These are phyloP conservation scores for Mayamaea pseudoterrestris DNA, from an alignment of 108 stramenopile species.

Conservation along the genomic window DNA sequence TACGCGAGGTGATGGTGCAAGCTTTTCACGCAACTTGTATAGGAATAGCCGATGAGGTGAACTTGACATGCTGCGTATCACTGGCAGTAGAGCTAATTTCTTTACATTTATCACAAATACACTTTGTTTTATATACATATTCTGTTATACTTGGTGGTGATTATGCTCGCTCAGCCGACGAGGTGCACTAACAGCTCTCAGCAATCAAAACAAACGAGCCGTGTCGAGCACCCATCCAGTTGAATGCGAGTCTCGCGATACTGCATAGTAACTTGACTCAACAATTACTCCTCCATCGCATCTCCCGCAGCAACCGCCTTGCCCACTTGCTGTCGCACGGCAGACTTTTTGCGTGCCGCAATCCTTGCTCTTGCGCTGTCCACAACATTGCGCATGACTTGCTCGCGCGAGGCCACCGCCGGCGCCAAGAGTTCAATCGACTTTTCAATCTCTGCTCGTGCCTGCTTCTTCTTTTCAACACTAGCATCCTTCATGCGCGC, in stretches of 20 bases:
- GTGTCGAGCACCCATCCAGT: too few relatives aligned
- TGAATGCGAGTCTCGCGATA: too few relatives aligned
- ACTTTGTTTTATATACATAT: too few relatives aligned
- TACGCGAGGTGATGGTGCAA: slow-evolving; percentile 61
- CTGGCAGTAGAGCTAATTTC: too few relatives aligned
- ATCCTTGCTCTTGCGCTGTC: slow-evolving; percentile 67
- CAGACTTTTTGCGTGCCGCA: slow-evolving; percentile 59
- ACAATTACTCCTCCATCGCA: not conserved
- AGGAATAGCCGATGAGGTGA: too few relatives aligned
- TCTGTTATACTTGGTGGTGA: too few relatives aligned
- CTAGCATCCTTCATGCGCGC: slow-evolving; percentile 84
- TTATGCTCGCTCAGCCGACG: too few relatives aligned
- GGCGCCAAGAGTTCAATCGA: slow-evolving; percentile 80
- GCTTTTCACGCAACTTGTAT: slow-evolving; percentile 30
- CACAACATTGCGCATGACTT: slow-evolving; percentile 85
- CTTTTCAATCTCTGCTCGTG: slow-evolving; percentile 84
- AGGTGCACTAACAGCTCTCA: too few relatives aligned
- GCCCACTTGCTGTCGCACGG: not conserved
- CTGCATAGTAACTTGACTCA: not conserved
- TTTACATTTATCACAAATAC: too few relatives aligned
- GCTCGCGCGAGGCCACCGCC: slow-evolving; percentile 67
- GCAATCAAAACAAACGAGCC: too few relatives aligned
- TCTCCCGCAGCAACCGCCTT: not conserved
- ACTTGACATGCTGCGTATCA: too few relatives aligned
- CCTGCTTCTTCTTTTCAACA: slow-evolving; percentile 78